Evolutionary conservation across 768 basidiomycete species (phyloP), one percentile per base, ranked within the genome.

Genomic region (Plicaturopsis crispa): DNA sequence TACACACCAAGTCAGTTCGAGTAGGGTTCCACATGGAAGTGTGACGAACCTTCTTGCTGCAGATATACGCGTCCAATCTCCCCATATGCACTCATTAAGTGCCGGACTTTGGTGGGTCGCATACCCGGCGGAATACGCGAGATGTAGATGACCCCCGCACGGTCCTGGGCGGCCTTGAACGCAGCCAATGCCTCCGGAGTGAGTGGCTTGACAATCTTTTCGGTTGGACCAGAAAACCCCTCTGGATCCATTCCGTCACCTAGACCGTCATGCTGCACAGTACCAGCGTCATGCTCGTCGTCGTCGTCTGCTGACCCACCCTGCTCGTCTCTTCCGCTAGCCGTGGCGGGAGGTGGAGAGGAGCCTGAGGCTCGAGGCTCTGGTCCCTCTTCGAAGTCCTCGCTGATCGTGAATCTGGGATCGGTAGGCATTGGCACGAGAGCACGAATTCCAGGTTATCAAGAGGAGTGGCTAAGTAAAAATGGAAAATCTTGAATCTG

Each of bases 51-150:
- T 75, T 94, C 93, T 59, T 84, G 81, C 53, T 91, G 90, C 43
- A 98, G 68, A 66, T 92, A 98, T 11, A 98, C 88, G 37, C 90
- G 71, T 2, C 91, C 93, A 3, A 97, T 70, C 43, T 91, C 89
- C 3, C 96, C 96, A 53, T 91, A 84, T 24, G 73, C 73, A 44
- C 78, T 80, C 81, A 99, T 84, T 30, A 99, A 68, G 61, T 98
- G 90, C 41, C 92, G 81, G 24, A 98, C 88, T 61, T 98, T 97
- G 7, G 86, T 73, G 20, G 96, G 96, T 16, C 84, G 88, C 96
- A 99, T 98, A 2, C 92, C 94, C 11, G 96, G 96, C 2, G 96
- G 96, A 51, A 98, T 84, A 22, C 96, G 74, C 12, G 92, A 96
- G 31, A 99, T 89, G 59, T 98, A 99, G 35, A 98, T 65, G 36